phyloP scores from a whole-genome alignment of 345 rosid genomes.

The Hibiscus syriacus region DNA sequence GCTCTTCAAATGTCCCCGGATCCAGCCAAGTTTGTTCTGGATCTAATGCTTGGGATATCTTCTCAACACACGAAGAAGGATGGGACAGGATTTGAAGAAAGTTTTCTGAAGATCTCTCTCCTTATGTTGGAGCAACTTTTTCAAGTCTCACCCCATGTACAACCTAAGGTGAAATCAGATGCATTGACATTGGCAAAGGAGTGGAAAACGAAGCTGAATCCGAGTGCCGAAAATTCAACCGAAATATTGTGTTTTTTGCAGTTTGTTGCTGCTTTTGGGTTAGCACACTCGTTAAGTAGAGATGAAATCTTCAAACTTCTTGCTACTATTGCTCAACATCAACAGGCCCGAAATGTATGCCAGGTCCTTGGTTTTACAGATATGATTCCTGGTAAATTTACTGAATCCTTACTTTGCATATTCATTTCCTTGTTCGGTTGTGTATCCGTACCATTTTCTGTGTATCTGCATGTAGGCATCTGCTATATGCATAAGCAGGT shows the following conservation, averaged over 20 bases:
- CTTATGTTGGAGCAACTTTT: conserved; percentile 28
- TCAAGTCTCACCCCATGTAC: conserved; percentile 16
- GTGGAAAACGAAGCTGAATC: conserved; percentile 31
- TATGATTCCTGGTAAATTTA: conserved; percentile 23
- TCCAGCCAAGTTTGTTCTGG: conserved; percentile 32
- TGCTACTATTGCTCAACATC: conserved; percentile 14
- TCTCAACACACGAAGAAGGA: conserved; percentile 5
- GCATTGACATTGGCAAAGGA: conserved; percentile 20
- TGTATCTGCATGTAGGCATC: background rate
- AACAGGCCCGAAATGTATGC: conserved; percentile 24
- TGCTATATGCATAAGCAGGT: background rate
- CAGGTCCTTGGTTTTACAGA: conserved; percentile 26
- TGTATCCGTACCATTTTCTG: background rate
- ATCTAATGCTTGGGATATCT: conserved; percentile 17
- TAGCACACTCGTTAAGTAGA: conserved; percentile 21
- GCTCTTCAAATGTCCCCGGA: conserved; percentile 21
- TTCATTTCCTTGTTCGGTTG: background rate
- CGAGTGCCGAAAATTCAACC: conserved; percentile 10
- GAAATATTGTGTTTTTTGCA: conserved; percentile 32
- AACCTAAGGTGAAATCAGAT: conserved; percentile 19
- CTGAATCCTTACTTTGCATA: background rate
- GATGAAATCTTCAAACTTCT: conserved; percentile 27
- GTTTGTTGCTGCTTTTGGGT: conserved; percentile 32
- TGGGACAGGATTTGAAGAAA: conserved; percentile 15
- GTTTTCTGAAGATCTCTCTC: conserved; percentile 5